Base-by-base conservation (phyloP, 129 eudicot species). In the Flaveria robusta region DNA sequence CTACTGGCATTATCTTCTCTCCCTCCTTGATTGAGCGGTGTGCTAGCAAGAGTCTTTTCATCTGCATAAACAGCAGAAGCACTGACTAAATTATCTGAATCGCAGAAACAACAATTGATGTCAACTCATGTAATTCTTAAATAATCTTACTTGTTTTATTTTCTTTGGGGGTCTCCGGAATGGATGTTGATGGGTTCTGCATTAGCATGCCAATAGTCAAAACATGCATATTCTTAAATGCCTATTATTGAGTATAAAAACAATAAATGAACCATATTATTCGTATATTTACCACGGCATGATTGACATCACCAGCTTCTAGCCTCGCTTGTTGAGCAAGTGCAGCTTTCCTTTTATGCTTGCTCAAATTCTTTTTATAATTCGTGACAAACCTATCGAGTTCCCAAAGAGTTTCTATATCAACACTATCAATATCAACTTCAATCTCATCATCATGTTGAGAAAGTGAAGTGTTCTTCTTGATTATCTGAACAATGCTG, bases 391-490 rank as follows among this genome's bases (percentile, higher is more conserved):
- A 90, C 81, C 98, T 84, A 59, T 93, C 98, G 9, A 93, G 97
- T 71, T 93, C 98, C 98, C 98, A 93, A n/a, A 93, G 92, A 11
- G 98, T 93, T 82, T 93, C 98, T 1, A 89, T 71, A 81, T 93
- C 96, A 45, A 93, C 96, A 79, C 79, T 88, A 79, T 93, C 97
- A 60, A 93, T 93, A 63, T 93, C 98, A 58, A 93, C 95, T 80
- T 93, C 98, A 79, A 93, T 87, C 83, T 93, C 98, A 79, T 90
- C 98, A 59, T 90, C 91, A 70, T 87, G 82, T 76, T 93, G 97
- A 42, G 85, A 78, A 49, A 90, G 80, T 2, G 92, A 75, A 13
- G 97, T 58, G 66, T 80, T 83, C 92, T 82, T 93, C 71, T 88
- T 88, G 46, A 93, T 93, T 64, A 93, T 93, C 79, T 86, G 92